These are phyloP conservation scores for Apiospora kogelbergensis DNA, from an alignment of 2,329 filamentous ascomycete genomes.

Conservation along the genomic window DNA sequence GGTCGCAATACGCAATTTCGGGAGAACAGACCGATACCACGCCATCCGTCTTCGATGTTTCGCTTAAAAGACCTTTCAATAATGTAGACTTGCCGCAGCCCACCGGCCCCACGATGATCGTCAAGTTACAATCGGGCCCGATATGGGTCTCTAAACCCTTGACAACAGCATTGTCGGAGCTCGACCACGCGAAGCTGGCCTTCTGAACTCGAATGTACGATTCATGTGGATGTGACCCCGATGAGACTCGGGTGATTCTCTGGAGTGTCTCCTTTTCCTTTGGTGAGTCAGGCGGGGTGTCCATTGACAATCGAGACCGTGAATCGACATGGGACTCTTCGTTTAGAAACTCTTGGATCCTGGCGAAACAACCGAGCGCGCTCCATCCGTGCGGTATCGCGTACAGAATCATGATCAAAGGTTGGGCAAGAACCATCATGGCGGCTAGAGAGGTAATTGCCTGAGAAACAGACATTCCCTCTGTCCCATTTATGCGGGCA, in stretches of 20 bases:
- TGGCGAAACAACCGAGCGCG: conserved; percentile 27
- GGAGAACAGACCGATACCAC: neutral
- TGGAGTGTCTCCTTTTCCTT: neutral
- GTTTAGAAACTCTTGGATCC: conserved; percentile 23
- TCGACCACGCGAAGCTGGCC: conserved; percentile 9
- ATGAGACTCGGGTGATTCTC: neutral
- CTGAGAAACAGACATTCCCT: conserved; percentile 15
- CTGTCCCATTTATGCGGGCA: conserved; percentile 19
- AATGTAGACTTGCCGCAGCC: conserved; percentile 17
- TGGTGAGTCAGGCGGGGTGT: neutral
- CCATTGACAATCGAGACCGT: neutral
- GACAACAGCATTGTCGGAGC: neutral
- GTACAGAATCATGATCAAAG: conserved; percentile 22
- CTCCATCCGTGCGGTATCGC: conserved; percentile 25
- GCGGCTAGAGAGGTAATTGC: conserved; percentile 29
- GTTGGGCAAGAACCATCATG: conserved; percentile 23
- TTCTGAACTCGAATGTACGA: neutral
- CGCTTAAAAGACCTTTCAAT: conserved; percentile 14
- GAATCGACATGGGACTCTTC: conserved; percentile 8
- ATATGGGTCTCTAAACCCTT: conserved; percentile 10
- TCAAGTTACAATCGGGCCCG: conserved; percentile 8
- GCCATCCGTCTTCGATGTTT: conserved; percentile 9
- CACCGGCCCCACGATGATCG: conserved; percentile 15
- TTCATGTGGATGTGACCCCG: neutral
- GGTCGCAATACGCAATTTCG: conserved; percentile 19